Conservation (phyloP, 441 rosid genomes). For the Euphorbia celastroides region DNA sequence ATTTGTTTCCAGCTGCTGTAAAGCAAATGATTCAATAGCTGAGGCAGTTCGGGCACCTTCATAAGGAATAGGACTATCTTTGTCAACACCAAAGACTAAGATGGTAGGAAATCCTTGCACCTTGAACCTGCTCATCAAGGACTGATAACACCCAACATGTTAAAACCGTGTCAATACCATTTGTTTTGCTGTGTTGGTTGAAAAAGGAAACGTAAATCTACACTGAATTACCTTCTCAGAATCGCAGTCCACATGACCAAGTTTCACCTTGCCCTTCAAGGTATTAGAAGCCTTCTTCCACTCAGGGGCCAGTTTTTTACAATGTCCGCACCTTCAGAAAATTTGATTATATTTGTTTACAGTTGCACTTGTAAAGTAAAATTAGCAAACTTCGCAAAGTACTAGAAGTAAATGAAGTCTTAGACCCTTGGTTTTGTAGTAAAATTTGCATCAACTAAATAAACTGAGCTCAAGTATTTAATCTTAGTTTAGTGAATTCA, state of each 20-base stretch:
- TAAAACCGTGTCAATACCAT: conserved; percentile 17
- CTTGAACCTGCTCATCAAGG: conserved; percentile 95
- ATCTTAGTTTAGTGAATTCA: neutral
- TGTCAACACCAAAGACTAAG: conserved; percentile 85
- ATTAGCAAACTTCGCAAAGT: neutral
- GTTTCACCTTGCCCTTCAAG: conserved; percentile 96
- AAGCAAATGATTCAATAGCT: conserved; percentile 87
- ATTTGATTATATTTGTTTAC: conserved; percentile 10
- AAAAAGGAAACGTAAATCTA: neutral
- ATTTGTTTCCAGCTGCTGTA: conserved; percentile 78
- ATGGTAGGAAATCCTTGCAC: conserved; percentile 99
- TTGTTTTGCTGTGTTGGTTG: neutral
- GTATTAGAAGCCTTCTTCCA: conserved; percentile 94
- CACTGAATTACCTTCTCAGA: conserved; percentile 61
- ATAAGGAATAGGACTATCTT: conserved; percentile 74
- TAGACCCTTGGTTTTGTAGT: neutral
- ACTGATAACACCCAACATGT: conserved; percentile 43
- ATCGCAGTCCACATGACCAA: conserved; percentile 96
- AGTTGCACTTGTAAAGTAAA: neutral
- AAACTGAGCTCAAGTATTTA: neutral
- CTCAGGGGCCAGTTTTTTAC: conserved; percentile 96
- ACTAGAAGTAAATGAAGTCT: neutral
- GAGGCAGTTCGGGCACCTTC: conserved; percentile 95
- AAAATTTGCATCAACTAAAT: neutral
- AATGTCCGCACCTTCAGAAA: conserved; percentile 95